These are phyloP conservation scores for Rhynchospora breviuscula DNA, from an alignment of 176 grass and related monocot species.

Conservation along the genomic window DNA sequence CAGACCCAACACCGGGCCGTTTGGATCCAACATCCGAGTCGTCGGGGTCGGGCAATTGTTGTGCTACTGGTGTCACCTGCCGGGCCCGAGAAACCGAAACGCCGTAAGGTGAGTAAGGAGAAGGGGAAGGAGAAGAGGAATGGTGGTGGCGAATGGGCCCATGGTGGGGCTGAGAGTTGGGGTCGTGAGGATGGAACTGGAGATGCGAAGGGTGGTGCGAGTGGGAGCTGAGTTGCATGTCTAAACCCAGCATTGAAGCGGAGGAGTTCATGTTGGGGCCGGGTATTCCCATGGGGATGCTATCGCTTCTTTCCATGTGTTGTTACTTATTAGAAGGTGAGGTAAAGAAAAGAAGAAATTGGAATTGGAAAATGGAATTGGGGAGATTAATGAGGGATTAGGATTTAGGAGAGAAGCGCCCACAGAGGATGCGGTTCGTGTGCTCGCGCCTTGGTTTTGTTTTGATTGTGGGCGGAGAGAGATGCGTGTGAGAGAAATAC, in stretches of 20 bases:
- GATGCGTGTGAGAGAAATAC: neutral
- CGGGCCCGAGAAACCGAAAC: neutral
- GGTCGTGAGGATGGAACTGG: constrained; percentile 6
- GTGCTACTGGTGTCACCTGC: neutral
- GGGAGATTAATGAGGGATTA: neutral
- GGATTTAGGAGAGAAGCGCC: neutral
- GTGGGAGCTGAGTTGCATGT: constrained; percentile 25
- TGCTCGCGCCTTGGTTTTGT: constrained; percentile 23
- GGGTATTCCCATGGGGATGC: constrained; percentile 4
- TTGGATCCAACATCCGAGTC: neutral
- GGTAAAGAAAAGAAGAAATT: neutral
- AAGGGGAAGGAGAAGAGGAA: neutral
- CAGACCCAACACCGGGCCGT: neutral
- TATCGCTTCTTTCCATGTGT: constrained; percentile 15
- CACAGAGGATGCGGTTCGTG: constrained; percentile 15
- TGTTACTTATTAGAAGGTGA: neutral
- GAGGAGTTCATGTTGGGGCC: constrained; percentile 4
- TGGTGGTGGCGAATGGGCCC: constrained; percentile 6
- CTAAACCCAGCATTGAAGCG: constrained; percentile 17
- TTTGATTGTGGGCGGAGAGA: constrained; percentile 12
- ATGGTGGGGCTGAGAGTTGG: neutral
- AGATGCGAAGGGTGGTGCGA: neutral
- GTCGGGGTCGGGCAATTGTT: neutral
- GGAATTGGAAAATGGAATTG: neutral
- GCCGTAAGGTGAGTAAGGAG: constrained; percentile 8